phyloP scores from a whole-genome alignment of 257 asterid genomes.

The Petrea volubilis region DNA sequence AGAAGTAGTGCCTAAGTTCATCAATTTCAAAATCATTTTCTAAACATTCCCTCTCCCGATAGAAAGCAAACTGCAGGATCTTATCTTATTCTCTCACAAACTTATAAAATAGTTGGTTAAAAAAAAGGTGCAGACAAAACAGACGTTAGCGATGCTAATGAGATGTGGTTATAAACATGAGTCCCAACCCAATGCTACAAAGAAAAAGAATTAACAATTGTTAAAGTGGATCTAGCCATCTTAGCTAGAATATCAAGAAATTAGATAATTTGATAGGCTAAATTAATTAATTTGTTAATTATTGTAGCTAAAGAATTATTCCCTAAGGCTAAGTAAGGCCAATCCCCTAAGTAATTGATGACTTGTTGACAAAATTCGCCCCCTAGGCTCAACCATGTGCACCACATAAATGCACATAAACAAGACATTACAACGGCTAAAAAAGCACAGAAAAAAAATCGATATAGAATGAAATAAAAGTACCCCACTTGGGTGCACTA shows the following conservation, averaged over 20 bases:
- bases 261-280: background rate
- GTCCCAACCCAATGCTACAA: background rate
- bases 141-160: background rate
- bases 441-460: background rate
- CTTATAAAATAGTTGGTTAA: background rate
- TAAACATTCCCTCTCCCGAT: background rate
- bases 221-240: background rate
- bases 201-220: background rate
- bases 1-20: background rate
- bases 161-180: background rate
- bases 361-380: constrained; percentile 9
- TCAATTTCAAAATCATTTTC: background rate
- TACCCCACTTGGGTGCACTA: too few relatives aligned
- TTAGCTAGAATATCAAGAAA: background rate
- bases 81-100: background rate
- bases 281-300: background rate
- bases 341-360: background rate
- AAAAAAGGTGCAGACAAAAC: background rate
- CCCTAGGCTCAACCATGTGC: constrained; percentile 16
- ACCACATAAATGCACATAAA: background rate
- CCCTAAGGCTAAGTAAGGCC: background rate
- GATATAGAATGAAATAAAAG: too few relatives aligned
- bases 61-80: background rate
- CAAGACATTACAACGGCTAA: constrained; percentile 20
- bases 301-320: constrained; percentile 8